Evolutionary conservation across 2,329 filamentous ascomycete genomes (phyloP), one percentile per base, ranked within the genome.

Genomic region (Lasiodiplodia gonubiensis): DNA sequence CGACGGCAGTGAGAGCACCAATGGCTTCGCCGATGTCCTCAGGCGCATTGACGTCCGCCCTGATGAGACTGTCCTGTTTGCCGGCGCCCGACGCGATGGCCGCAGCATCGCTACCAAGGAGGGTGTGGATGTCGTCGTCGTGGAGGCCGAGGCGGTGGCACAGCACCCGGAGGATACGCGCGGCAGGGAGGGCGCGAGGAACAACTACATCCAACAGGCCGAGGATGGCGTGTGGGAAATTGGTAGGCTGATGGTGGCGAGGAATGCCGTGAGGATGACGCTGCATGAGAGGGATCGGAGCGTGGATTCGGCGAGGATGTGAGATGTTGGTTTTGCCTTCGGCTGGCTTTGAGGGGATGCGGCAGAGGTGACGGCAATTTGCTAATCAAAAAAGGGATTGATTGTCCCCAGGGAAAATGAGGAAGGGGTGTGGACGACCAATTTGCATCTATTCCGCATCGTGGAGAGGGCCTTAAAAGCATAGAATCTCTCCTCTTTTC

Each of bases 291-390:
- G 64, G 27, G 64, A 66, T 16, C 57, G 64, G 64, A 57, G 52
- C n/a, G 64, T 66, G 37, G 64, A 66, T 66, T 57, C 52, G 37
- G 35, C 64, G 18, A 48, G 64, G 52, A 66, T 66, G 52, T 66
- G 52, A 57, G 39, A 21, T 12, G 25, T 42, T 11, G 37, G 11
- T 8, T 4, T 11, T 23, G 39, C 16, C 7, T n/a, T 18, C 39
- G 18, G 16, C 39, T n/a, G 39, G 30, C 30, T 42, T 42, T 42
- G 42, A 10, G 8, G 8, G 21, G 27, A n/a, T 14, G 51, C 14
- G 54, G 27, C n/a, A 16, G n/a, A 25, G 35, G 54, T 18, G 54
- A n/a, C 21, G 30, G 33, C 16, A n/a, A 37, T 27, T 46, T 46
- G 42, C 42, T 46, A 18, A 46, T n/a, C 42, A 46, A 46, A 46